Percentiles rank a stretch among this genome's conserved stretches.
Conservation (phyloP, 176 grass and related monocot species). For the Musa itinerans region DNA sequence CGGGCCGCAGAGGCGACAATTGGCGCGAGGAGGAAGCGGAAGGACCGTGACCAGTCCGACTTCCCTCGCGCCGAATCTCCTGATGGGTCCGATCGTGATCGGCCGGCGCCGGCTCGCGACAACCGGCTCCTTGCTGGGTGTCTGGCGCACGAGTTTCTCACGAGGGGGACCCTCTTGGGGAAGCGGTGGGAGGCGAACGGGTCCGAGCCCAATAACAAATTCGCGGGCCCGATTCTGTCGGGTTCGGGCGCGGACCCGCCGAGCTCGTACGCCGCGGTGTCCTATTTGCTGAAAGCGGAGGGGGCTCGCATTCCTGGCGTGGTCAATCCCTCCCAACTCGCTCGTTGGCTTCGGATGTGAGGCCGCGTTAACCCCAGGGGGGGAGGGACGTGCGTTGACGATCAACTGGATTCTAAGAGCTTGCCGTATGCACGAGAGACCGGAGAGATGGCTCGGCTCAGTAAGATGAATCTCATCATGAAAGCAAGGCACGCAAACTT, state of each 20-base stretch:
- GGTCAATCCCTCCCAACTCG: conserved; percentile 18
- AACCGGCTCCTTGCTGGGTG: conserved; percentile 16
- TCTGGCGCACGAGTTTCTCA: conserved; percentile 24
- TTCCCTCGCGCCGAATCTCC: background rate
- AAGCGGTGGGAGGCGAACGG: background rate
- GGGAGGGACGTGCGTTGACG: too few relatives aligned
- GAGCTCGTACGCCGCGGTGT: conserved; percentile 11
- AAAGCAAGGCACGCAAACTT: too few relatives aligned
- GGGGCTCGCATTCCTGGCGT: conserved; percentile 7
- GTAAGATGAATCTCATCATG: too few relatives aligned
- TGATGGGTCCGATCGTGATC: background rate
- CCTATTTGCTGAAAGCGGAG: conserved; percentile 2
- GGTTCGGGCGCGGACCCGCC: too few relatives aligned
- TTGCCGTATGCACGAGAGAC: too few relatives aligned
- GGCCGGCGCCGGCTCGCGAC: background rate
- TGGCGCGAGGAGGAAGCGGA: background rate
- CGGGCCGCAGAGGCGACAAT: background rate
- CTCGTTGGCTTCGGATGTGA: conserved; percentile 19
- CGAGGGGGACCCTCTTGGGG: conserved; percentile 16
- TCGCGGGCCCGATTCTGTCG: too few relatives aligned
- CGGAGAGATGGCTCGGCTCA: too few relatives aligned
- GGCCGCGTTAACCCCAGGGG: background rate
- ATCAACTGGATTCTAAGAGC: too few relatives aligned
- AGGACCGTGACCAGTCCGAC: background rate
- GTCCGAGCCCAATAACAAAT: background rate